Base-by-base conservation (phyloP, 177 flowering plant species). In the Vitis hybrid region DNA sequence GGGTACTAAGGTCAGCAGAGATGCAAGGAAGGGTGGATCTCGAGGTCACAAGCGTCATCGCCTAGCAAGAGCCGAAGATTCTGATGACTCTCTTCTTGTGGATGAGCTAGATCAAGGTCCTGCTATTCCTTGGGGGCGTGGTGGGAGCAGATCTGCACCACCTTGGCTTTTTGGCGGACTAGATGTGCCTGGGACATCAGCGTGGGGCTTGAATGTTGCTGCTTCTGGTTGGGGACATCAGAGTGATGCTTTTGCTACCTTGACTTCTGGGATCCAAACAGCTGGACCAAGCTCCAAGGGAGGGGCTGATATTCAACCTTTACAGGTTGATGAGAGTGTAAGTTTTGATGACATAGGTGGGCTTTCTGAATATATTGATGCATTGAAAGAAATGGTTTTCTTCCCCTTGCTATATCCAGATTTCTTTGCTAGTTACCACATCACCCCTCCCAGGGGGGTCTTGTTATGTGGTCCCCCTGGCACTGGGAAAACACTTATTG, bases 211-310 rank as follows among this genome's bases (percentile, higher is more conserved):
- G 76, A 92, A 94, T 81, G 81, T 81, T 75, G 99, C 97, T 72
- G 99, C 99, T 69, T 96, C 99, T 63, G 99, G 99, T 70, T 96
- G 99, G 99, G 92, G 90, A 62, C 97, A 92, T 78, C 99, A 92
- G 72, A 78, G 82, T 81, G 99, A 96, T 84, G 77, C 87, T 62
- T 73, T 88, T 70, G 78, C 92, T 72, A 72, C 89, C 60, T 69
- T 89, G 72, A 81, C 86, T 51, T 69, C 94, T 71, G 98, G 99
- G 56, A 72, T 87, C 64, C 99, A 93, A 81, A 96, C 99, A 74
- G 98, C 99, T 77, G 99, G 99, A 56, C 99, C 99, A 58, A 96
- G 99, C 77, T 96, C 99, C 18, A 96, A 96, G 74, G 99, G 99
- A 21, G 99, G 99, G 31, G 99, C 99, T 57, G 99, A 96, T 77